A percentile compares a stretch with the other conserved stretches of the same genome.
These are phyloP conservation scores for Dendrothele bispora DNA, from an alignment of 768 basidiomycete species.

Conservation along the genomic window DNA sequence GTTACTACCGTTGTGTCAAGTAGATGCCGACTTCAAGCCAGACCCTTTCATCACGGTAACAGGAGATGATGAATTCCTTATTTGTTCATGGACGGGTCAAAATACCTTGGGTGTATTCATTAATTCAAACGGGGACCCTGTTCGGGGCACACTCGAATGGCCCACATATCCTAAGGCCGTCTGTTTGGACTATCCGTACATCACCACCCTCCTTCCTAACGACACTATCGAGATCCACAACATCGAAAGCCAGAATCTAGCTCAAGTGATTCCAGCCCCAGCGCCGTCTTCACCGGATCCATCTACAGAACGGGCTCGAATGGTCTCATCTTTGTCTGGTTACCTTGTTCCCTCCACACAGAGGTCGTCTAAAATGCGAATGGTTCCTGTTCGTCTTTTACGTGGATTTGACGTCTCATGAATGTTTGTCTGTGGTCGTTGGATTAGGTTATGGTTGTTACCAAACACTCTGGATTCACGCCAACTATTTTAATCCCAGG, in stretches of 20 bases:
- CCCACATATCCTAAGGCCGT: constrained; percentile 72
- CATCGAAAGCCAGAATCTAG: constrained; percentile 68
- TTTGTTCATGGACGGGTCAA: constrained; percentile 81
- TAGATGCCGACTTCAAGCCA: too few relatives aligned
- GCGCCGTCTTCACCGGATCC: constrained; percentile 7
- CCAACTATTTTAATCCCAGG: too few relatives aligned
- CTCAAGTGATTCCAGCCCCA: constrained; percentile 70
- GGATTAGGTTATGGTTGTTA: too few relatives aligned
- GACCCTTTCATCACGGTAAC: too few relatives aligned
- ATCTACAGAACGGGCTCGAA: constrained; percentile 5
- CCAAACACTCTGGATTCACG: too few relatives aligned
- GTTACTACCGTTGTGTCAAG: constrained; percentile 80
- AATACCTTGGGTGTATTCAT: constrained; percentile 87
- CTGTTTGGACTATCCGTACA: constrained; percentile 80
- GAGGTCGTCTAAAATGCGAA: constrained; percentile 46
- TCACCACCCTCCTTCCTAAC: constrained; percentile 77
- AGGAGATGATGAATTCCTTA: constrained; percentile 76
- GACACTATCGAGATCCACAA: constrained; percentile 80
- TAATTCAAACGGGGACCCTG: constrained; percentile 81
- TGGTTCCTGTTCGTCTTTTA: constrained; percentile 34
- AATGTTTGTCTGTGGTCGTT: too few relatives aligned
- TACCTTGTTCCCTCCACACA: constrained; percentile 53
- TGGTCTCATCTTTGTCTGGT: constrained; percentile 42
- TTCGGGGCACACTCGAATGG: constrained; percentile 89
- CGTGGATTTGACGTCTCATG: too few relatives aligned